Conservation (phyloP, 2,329 filamentous ascomycete species). For the Tolypocladium guangdongense region DNA sequence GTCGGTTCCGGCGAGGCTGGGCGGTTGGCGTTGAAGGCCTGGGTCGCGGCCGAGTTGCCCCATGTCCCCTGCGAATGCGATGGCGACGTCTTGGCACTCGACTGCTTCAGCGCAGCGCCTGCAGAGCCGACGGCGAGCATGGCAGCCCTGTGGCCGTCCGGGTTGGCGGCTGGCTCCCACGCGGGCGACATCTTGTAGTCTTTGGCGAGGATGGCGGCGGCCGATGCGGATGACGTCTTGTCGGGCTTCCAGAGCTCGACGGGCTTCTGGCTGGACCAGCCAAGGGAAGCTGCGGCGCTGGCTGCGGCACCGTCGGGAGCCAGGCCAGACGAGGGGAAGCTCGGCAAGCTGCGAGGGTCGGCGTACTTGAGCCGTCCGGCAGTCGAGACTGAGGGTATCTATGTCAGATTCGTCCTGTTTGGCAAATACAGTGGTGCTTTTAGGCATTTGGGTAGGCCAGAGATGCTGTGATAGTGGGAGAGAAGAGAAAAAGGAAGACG, state of each 20-base stretch:
- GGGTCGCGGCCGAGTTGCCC: constrained; percentile 60
- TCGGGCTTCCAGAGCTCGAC: constrained; percentile 57
- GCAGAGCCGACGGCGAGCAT: constrained; percentile 44
- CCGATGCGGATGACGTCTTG: constrained; percentile 38
- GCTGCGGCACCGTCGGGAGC: constrained; percentile 49
- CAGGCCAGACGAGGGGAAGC: constrained; percentile 59
- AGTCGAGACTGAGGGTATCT: constrained; percentile 12
- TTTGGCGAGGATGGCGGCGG: constrained; percentile 31
- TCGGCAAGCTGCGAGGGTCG: constrained; percentile 60
- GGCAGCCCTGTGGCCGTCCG: constrained; percentile 64
- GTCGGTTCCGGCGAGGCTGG: constrained; percentile 7
- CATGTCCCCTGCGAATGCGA: constrained; percentile 22
- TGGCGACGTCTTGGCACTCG: constrained; percentile 5
- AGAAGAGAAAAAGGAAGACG: no score
- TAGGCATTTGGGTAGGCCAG: not conserved
- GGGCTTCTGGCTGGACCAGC: constrained; percentile 58
- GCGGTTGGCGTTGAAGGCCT: constrained; percentile 44
- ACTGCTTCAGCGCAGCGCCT: constrained; percentile 17
- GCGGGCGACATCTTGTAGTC: constrained; percentile 33
- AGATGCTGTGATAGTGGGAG: not conserved
- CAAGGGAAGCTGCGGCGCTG: constrained; percentile 62
- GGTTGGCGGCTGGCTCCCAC: constrained; percentile 53
- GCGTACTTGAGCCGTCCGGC: constrained; percentile 55
- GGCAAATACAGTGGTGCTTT: not conserved
- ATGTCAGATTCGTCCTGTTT: not conserved